Evolutionary conservation across 345 rosid species (phyloP).

Genomic region (Hibiscus mutabilis): DNA sequence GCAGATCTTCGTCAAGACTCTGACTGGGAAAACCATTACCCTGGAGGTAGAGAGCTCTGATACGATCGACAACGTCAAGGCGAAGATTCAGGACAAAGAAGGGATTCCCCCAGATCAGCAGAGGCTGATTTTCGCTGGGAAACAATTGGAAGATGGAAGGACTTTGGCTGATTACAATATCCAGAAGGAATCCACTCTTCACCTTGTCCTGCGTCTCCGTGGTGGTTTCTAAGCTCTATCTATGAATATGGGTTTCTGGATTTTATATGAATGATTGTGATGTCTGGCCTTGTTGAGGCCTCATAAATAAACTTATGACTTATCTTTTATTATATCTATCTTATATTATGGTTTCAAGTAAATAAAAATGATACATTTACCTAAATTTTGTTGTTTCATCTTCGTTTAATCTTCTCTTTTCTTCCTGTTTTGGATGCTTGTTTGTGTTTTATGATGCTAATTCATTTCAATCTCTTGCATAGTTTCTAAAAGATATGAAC

Average conservation of each 20-base stretch:
- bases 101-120: conserved; percentile 41
- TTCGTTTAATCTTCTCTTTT: not conserved
- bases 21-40: conserved; percentile 31
- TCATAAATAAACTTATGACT: not conserved
- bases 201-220: conserved; percentile 32
- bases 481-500: not conserved
- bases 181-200: conserved; percentile 37
- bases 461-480: not conserved
- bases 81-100: conserved; percentile 35
- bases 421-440: conserved; percentile 19
- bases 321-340: not conserved
- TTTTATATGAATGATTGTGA: not conserved
- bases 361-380: not conserved
- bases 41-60: conserved; percentile 30
- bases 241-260: not conserved
- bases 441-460: not conserved
- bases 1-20: conserved; percentile 37
- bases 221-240: conserved; percentile 18
- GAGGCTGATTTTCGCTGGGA: conserved; percentile 32
- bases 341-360: not conserved
- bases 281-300: conserved; percentile 11
- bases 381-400: conserved; percentile 8
- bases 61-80: conserved; percentile 32
- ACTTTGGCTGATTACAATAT: conserved; percentile 36
- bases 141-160: conserved; percentile 34